These are phyloP conservation scores for Aspergillus quadrilineatus DNA, from an alignment of 2,329 filamentous ascomycete species.

Conservation along the genomic window DNA sequence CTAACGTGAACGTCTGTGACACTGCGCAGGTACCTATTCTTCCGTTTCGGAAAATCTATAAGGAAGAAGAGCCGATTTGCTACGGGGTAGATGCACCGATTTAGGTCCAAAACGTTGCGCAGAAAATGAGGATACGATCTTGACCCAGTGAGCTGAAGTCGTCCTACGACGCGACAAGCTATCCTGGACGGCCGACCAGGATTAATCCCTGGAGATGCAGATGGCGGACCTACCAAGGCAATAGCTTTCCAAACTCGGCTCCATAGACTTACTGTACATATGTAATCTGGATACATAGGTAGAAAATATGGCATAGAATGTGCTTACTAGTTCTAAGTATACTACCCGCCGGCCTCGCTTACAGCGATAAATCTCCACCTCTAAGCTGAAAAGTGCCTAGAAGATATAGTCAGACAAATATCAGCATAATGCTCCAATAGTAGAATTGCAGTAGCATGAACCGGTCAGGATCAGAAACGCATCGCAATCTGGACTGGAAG, in stretches of 20 bases:
- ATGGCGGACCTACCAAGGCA: background rate
- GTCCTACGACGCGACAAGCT: slow-evolving; percentile 2
- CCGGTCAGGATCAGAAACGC: slow-evolving; percentile 6
- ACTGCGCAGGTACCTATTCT: slow-evolving; percentile 43
- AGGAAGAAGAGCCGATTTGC: slow-evolving; percentile 44
- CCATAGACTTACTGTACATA: background rate
- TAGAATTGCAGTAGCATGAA: slow-evolving; percentile 7
- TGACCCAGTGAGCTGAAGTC: background rate
- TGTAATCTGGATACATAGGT: background rate
- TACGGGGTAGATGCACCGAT: slow-evolving; percentile 22
- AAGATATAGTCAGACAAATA: background rate
- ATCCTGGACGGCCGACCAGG: slow-evolving; percentile 4
- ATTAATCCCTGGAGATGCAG: slow-evolving; percentile 1
- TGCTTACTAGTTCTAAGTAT: background rate
- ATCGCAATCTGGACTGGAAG: slow-evolving; percentile 11
- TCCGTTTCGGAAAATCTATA: slow-evolving; percentile 43
- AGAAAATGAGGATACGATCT: background rate
- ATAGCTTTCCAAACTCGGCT: background rate
- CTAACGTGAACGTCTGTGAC: slow-evolving; percentile 7
- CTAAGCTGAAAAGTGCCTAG: background rate
- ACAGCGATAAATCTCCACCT: background rate
- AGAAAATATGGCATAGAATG: background rate
- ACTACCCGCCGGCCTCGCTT: background rate
- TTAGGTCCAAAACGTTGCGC: slow-evolving; percentile 1
- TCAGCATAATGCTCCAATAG: background rate